Base-by-base conservation (phyloP, 2,329 filamentous ascomycete species). In the Exophiala mesophila region DNA sequence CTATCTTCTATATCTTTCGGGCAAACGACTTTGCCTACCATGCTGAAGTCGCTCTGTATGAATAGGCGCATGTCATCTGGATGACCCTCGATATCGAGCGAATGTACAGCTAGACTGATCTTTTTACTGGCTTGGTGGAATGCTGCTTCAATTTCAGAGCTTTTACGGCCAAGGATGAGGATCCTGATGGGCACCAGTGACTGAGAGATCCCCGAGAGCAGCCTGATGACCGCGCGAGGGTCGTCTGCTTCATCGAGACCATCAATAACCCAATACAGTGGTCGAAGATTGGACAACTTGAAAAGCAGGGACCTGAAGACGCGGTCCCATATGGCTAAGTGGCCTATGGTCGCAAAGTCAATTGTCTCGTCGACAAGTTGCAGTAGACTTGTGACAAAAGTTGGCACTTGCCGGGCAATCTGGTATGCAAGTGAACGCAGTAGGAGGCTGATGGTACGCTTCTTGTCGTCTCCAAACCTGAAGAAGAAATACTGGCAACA, bases 251-350 rank as follows among this genome's bases (percentile, higher is more conserved):
- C 64, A 36, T 69, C 64, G 1, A 69, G 20, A 2, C 55, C 65
- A 54, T 69, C 65, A 32, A 68, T 59, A 6, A 69, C 50, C 63
- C 61, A 64, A 47, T 64, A 68, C 2, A 68, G 16, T 1, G 62
- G 55, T 3, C 39, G 16, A 4, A 41, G 5, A 1, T 45, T 19
- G 3, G 50, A 28, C 20, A 57, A 53, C 7, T 49, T 48, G 44
- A 60, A 63, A 6, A 67, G 45, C 19, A 55, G 52, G 7, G 52
- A 50, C 21, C 52, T 50, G 47, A 64, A 68, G 1, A 63, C 40
- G 19, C 40, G 56, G 5, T 62, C 49, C 63, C 61, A 70, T 2
- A 62, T 52, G 4, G 36, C 49, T 16, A 41, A 44, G 0, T 52
- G 10, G 31, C 60, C 59, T 20, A 50, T 44, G 26, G 49, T 50